These are phyloP conservation scores for Penicillium sp. DNA, from an alignment of 2,329 filamentous ascomycete species.

Conservation along the genomic window DNA sequence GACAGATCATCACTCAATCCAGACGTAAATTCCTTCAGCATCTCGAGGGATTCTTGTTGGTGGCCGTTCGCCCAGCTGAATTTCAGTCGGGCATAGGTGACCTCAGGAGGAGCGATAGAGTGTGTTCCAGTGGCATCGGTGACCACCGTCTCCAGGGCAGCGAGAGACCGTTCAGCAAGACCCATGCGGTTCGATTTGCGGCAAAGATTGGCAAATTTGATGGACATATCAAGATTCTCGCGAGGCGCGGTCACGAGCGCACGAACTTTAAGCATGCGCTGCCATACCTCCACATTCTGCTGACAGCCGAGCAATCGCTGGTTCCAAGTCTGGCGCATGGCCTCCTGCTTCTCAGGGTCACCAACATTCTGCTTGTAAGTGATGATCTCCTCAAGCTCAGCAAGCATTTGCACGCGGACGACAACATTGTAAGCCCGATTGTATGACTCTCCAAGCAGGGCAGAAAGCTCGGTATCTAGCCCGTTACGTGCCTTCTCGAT, in stretches of 20 bases:
- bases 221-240: constrained; percentile 99
- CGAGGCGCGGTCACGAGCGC: constrained; percentile 86
- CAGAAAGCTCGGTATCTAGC: constrained; percentile 91
- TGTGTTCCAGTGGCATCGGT: constrained; percentile 44
- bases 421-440: constrained; percentile 98
- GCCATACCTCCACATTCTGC: constrained; percentile 97
- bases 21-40: constrained; percentile 63
- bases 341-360: constrained; percentile 82
- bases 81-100: constrained; percentile 96
- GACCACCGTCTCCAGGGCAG: constrained; percentile 79
- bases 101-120: constrained; percentile 62
- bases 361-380: constrained; percentile 86
- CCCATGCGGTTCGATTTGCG: constrained; percentile 94
- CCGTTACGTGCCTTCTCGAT: constrained; percentile 92
- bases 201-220: constrained; percentile 98
- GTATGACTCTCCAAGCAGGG: constrained; percentile 96
- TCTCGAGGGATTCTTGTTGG: constrained; percentile 63
- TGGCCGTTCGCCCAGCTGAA: constrained; percentile 87
- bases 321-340: constrained; percentile 94
- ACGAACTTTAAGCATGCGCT: constrained; percentile 93
- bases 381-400: constrained; percentile 96
- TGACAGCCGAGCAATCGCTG: constrained; percentile 92
- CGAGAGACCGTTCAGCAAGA: constrained; percentile 90
- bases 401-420: constrained; percentile 97
- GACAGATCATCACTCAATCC: constrained; percentile 61